phyloP scores from a whole-genome alignment of 192 early-diverging fungal species.

The Coemansia sp. region DNA sequence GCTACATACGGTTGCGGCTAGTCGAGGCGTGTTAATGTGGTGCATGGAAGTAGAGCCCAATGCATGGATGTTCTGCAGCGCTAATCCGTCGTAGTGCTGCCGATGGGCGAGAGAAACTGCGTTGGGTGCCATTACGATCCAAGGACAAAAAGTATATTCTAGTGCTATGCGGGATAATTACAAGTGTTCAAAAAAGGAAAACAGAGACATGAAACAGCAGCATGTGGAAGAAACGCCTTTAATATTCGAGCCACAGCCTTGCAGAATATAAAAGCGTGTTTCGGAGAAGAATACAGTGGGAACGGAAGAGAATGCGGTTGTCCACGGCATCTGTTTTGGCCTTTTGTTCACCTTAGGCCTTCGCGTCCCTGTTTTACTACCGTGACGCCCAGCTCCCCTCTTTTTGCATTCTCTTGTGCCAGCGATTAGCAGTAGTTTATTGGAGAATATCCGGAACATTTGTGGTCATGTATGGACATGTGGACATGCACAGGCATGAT shows the following conservation, averaged over 20 bases:
- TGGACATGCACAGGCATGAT: background rate
- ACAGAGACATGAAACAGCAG: background rate
- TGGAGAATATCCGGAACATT: background rate
- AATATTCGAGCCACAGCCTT: constrained; percentile 1
- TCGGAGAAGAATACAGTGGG: background rate
- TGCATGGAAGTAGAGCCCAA: background rate
- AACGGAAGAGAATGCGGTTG: no score
- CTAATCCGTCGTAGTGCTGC: constrained; percentile 1
- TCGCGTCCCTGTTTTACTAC: constrained; percentile 6
- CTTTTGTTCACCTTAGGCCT: no score
- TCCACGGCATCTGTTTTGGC: no score
- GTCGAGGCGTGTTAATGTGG: background rate
- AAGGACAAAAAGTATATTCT: background rate
- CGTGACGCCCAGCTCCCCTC: background rate
- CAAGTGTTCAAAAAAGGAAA: background rate
- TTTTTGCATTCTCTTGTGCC: background rate
- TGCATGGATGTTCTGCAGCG: background rate
- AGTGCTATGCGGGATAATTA: background rate
- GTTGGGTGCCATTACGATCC: background rate
- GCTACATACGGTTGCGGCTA: background rate
- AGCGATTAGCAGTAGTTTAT: background rate
- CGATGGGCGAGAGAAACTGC: background rate
- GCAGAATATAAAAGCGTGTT: background rate
- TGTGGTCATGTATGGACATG: background rate
- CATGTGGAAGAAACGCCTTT: no score